A percentile compares a stretch with the other conserved stretches of the same genome.
Evolutionary conservation across 331 rosid genomes (phyloP).

Genomic region (Quercus lobata): DNA sequence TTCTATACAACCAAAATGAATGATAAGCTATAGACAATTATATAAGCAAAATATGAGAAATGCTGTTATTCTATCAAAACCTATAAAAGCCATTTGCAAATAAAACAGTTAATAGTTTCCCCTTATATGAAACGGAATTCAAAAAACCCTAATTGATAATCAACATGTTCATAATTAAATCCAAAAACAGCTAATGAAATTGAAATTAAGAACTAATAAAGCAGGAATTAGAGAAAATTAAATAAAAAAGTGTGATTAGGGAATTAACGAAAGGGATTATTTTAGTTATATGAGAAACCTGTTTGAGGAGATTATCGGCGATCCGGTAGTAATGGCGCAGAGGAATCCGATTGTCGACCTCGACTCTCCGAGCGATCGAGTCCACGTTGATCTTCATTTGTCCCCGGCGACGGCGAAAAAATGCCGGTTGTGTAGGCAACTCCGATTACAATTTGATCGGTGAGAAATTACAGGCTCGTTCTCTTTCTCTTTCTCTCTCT

Average conservation of each 20-base stretch:
- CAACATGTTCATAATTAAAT: background rate
- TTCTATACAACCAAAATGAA: background rate
- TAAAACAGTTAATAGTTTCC: too few species aligned
- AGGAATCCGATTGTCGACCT: slow-evolving; percentile 77
- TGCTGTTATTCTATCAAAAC: background rate
- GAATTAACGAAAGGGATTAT: background rate
- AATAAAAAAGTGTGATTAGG: background rate
- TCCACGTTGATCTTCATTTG: slow-evolving; percentile 71
- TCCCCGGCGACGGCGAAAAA: slow-evolving; percentile 22
- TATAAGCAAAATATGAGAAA: background rate
- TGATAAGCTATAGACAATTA: background rate
- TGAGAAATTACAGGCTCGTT: background rate
- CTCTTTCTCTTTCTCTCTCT: background rate
- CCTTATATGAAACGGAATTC: too few species aligned
- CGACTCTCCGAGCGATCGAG: slow-evolving; percentile 59
- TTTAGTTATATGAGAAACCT: slow-evolving; percentile 38
- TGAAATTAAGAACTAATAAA: background rate
- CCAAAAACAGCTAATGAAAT: background rate
- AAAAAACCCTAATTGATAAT: slow-evolving; percentile 1
- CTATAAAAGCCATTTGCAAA: background rate
- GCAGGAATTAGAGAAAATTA: background rate
- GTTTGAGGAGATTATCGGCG: slow-evolving; percentile 89
- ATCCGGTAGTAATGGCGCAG: slow-evolving; percentile 83
- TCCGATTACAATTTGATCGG: background rate
- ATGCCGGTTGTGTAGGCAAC: slow-evolving; percentile 19